These are phyloP conservation scores for Linnemannia hyalina DNA, from an alignment of 192 early-diverging fungal genomes.

Conservation along the genomic window DNA sequence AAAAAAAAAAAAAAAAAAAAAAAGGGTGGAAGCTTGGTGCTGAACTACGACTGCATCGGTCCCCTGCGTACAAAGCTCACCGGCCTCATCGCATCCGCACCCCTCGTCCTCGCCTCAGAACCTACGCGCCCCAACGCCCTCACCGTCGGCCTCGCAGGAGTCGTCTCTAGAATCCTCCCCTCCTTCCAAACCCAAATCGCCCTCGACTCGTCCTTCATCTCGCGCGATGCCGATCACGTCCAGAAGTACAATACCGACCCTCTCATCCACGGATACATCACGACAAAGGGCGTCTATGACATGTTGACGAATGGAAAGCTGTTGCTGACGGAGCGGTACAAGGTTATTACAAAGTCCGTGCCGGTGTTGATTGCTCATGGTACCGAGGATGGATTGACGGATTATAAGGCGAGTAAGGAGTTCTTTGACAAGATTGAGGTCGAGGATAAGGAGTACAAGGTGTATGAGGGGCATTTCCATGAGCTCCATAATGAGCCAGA, in stretches of 20 bases:
- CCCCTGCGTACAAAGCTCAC: conserved; percentile 51
- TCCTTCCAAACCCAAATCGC: conserved; percentile 57
- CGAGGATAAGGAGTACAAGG: conserved; percentile 57
- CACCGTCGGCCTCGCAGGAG: conserved; percentile 46
- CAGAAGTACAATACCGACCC: conserved; percentile 69
- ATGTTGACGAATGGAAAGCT: conserved; percentile 66
- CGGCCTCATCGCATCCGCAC: conserved; percentile 72
- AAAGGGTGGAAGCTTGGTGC: conserved; percentile 65
- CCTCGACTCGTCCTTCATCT: conserved; percentile 59
- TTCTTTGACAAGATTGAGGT: conserved; percentile 57
- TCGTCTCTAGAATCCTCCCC: conserved; percentile 56
- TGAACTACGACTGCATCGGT: conserved; percentile 64
- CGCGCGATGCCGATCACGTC: conserved; percentile 58
- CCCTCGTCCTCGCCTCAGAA: conserved; percentile 39
- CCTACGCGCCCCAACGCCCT: conserved; percentile 48
- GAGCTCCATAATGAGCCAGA: conserved; percentile 58
- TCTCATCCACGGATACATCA: conserved; percentile 64
- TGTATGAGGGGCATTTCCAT: conserved; percentile 29
- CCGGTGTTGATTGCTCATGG: conserved; percentile 71
- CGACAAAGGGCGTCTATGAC: conserved; percentile 59
- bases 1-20: background rate
- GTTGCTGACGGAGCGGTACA: conserved; percentile 44
- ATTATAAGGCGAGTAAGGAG: conserved; percentile 39
- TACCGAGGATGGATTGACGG: conserved; percentile 61
- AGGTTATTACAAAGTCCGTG: conserved; percentile 48